These are phyloP conservation scores for Aschersonia sp. DNA, from an alignment of 2,329 filamentous ascomycete genomes.

Conservation along the genomic window DNA sequence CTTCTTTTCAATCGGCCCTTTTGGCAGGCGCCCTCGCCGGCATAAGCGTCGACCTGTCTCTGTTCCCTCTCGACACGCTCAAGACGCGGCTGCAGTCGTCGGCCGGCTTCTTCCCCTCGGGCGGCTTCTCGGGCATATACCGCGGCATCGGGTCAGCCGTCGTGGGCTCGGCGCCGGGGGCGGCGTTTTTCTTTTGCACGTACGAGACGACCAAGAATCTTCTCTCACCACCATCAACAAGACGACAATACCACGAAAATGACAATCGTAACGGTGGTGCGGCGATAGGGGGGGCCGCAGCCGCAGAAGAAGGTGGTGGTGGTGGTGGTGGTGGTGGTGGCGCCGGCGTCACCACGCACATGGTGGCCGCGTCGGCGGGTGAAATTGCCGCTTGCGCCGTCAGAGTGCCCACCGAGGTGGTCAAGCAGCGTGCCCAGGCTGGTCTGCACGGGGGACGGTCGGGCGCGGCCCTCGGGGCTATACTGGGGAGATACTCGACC, in stretches of 20 bases:
- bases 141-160: slow-evolving; percentile 79
- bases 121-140: slow-evolving; percentile 87
- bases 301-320: no score
- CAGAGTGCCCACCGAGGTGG: slow-evolving; percentile 85
- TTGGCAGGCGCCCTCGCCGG: slow-evolving; percentile 81
- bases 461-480: slow-evolving; percentile 51
- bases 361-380: slow-evolving; percentile 71
- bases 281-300: no score
- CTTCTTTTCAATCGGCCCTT: slow-evolving; percentile 45
- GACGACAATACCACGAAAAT: no score
- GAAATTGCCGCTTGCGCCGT: slow-evolving; percentile 88
- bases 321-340: slow-evolving; percentile 21
- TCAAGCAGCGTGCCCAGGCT: slow-evolving; percentile 94
- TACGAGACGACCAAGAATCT: slow-evolving; percentile 60
- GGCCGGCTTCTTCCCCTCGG: slow-evolving; percentile 61
- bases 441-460: slow-evolving; percentile 62
- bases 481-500: slow-evolving; percentile 35
- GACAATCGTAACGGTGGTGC: no score
- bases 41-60: slow-evolving; percentile 88
- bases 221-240: no score
- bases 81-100: slow-evolving; percentile 92
- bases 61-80: slow-evolving; percentile 95
- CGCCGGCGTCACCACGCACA: slow-evolving; percentile 43
- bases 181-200: slow-evolving; percentile 93
- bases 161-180: slow-evolving; percentile 82